Evolutionary conservation across 805 yeast species (phyloP).

Genomic region (Pichia californica): DNA sequence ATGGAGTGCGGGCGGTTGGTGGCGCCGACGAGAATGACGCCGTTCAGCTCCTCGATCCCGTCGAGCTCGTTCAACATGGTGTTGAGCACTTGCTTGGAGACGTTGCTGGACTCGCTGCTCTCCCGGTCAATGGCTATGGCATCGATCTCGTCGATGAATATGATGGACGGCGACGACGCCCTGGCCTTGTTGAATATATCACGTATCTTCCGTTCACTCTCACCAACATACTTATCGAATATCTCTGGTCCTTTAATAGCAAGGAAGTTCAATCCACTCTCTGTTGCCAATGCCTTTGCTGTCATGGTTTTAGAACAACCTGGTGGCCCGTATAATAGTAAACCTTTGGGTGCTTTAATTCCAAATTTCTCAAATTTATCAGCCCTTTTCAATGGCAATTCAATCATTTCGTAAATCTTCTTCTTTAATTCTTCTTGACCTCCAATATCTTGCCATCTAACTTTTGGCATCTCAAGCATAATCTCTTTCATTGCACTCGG

Average conservation of each 20-base stretch:
- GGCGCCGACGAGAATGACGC: constrained; percentile 92
- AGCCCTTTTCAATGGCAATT: constrained; percentile 79
- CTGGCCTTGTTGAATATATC: constrained; percentile 91
- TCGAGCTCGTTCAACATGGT: constrained; percentile 91
- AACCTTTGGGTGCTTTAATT: constrained; percentile 87
- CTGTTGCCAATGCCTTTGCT: constrained; percentile 93
- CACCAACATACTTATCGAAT: constrained; percentile 93
- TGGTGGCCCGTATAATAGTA: constrained; percentile 93
- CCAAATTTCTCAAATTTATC: constrained; percentile 74
- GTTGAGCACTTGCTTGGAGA: constrained; percentile 80
- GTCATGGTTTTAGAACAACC: constrained; percentile 95
- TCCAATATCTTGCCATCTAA: constrained; percentile 90
- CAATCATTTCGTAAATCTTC: constrained; percentile 84
- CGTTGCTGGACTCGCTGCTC: constrained; percentile 51
- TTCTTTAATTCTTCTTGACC: constrained; percentile 83
- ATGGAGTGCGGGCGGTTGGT: constrained; percentile 93
- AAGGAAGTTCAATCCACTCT: constrained; percentile 85
- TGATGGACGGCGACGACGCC: constrained; percentile 88
- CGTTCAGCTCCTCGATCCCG: constrained; percentile 92
- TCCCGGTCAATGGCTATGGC: constrained; percentile 81
- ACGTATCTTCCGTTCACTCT: constrained; percentile 87
- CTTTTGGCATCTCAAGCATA: constrained; percentile 89
- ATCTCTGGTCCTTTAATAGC: constrained; percentile 97
- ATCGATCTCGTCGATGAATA: constrained; percentile 95
- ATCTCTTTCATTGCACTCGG: constrained; percentile 98